Percentiles rank a stretch among this genome's conserved stretches.
Evolutionary conservation across 2,329 filamentous ascomycete species (phyloP).

Genomic region (Ophiosphaerella narmari): DNA sequence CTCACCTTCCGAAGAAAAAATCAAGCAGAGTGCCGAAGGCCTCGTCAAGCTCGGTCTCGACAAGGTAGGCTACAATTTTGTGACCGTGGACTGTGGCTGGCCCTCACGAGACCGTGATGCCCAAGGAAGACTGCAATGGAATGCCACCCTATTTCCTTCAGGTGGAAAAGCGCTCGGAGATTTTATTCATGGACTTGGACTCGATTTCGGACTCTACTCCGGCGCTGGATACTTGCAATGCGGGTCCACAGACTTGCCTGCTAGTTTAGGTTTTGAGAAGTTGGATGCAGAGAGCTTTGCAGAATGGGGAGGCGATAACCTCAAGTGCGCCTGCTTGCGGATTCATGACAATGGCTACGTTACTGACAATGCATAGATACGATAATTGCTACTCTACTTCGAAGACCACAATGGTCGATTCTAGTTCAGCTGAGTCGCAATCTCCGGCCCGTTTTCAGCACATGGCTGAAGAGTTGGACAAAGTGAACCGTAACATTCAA

Average conservation of each 20-base stretch:
- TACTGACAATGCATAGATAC: conserved; percentile 41
- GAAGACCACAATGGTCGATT: conserved; percentile 44
- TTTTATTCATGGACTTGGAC: conserved; percentile 54
- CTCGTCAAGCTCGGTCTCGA: conserved; percentile 58
- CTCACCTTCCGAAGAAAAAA: conserved; percentile 53
- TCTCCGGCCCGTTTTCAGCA: conserved; percentile 36
- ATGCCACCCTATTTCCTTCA: conserved; percentile 56
- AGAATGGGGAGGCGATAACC: conserved; percentile 42
- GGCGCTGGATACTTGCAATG: conserved; percentile 39
- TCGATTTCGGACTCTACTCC: conserved; percentile 62
- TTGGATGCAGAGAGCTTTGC: conserved; percentile 64
- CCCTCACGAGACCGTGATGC: conserved; percentile 45
- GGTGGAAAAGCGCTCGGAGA: conserved; percentile 56
- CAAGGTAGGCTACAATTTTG: conserved; percentile 59
- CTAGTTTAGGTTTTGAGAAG: conserved; percentile 56
- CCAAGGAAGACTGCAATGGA: conserved; percentile 57
- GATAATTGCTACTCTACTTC: conserved; percentile 39
- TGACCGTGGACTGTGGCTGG: conserved; percentile 67
- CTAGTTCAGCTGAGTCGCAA: conserved; percentile 30
- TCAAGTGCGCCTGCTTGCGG: conserved; percentile 52
- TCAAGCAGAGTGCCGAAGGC: conserved; percentile 58
- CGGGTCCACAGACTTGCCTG: conserved; percentile 54
- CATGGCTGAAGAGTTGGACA: conserved; percentile 32
- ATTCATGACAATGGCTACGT: conserved; percentile 37
- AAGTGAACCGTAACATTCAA: conserved; percentile 38